These are phyloP conservation scores for Fusarium verrucosum DNA, from an alignment of 2,329 filamentous ascomycete species.

Conservation along the genomic window DNA sequence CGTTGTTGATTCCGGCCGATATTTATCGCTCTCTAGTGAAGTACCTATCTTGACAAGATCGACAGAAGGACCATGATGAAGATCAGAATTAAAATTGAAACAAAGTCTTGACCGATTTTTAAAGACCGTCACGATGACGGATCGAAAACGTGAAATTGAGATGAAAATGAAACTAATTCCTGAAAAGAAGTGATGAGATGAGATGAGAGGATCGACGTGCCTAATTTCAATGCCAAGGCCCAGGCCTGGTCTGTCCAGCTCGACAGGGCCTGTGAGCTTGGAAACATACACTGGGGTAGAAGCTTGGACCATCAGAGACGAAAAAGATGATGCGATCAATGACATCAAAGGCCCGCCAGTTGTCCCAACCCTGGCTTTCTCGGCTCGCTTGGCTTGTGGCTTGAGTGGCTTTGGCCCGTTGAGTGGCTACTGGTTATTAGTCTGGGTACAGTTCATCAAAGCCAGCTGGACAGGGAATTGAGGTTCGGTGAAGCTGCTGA, in stretches of 20 bases:
- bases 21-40: not conserved
- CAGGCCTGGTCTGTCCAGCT: slow-evolving; percentile 30
- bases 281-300: not conserved
- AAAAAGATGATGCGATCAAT: slow-evolving; percentile 37
- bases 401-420: slow-evolving; percentile 31
- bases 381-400: slow-evolving; percentile 35
- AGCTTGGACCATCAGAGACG: slow-evolving; percentile 18
- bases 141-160: slow-evolving; percentile 12
- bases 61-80: not conserved
- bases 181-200: slow-evolving; percentile 5
- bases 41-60: not conserved
- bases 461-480: slow-evolving; percentile 41
- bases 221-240: not conserved
- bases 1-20: not conserved
- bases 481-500: slow-evolving; percentile 2
- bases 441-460: slow-evolving; percentile 30
- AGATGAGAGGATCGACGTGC: slow-evolving; percentile 7
- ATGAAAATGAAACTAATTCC: not conserved
- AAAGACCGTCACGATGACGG: slow-evolving; percentile 22
- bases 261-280: slow-evolving; percentile 18
- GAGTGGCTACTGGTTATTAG: slow-evolving; percentile 28
- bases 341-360: slow-evolving; percentile 39
- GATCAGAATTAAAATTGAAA: slow-evolving; percentile 10
- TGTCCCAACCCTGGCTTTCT: slow-evolving; percentile 25
- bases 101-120: not conserved